Percentiles rank a stretch among this genome's conserved stretches.
Evolutionary conservation across 1,284 basidiomycete genomes (phyloP).

Genomic region (Sanguinoderma infundibulare): DNA sequence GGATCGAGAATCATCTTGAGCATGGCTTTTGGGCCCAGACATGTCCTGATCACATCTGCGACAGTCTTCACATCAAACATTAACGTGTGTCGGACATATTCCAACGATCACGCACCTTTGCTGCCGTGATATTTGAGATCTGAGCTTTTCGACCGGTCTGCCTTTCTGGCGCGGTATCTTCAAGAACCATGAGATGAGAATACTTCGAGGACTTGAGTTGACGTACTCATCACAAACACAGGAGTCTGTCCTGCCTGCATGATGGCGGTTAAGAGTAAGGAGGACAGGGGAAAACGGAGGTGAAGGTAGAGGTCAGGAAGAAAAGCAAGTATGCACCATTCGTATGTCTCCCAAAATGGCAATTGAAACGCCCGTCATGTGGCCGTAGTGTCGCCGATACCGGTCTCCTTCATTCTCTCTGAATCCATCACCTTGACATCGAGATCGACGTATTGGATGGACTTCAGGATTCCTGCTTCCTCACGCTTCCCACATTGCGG

Average conservation of each 20-base stretch:
- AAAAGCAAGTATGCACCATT: background rate
- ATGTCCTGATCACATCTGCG: conserved; percentile 98
- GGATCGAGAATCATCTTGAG: conserved; percentile 99
- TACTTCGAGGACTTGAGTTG: too few relatives aligned
- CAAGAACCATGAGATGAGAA: background rate
- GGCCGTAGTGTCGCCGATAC: too few relatives aligned
- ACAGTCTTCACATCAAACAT: conserved; percentile 69
- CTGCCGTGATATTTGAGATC: conserved; percentile 96
- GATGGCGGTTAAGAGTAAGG: too few relatives aligned
- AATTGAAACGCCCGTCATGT: background rate
- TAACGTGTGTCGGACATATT: background rate
- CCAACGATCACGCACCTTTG: conserved; percentile 68
- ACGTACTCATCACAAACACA: conserved; percentile 75
- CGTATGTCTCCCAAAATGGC: background rate
- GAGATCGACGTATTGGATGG: too few relatives aligned
- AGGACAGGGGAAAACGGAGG: background rate
- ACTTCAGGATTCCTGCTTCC: too few relatives aligned
- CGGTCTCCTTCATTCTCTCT: too few relatives aligned
- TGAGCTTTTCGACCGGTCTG: conserved; percentile 96
- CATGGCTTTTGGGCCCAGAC: conserved; percentile 98
- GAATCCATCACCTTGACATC: too few relatives aligned
- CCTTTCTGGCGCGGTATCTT: conserved; percentile 92
- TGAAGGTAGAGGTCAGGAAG: background rate
- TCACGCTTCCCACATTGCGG: too few relatives aligned
- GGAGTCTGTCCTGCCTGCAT: conserved; percentile 65